Evolutionary conservation across 2,329 filamentous ascomycete species (phyloP).

Genomic region (Penicillium sp.): DNA sequence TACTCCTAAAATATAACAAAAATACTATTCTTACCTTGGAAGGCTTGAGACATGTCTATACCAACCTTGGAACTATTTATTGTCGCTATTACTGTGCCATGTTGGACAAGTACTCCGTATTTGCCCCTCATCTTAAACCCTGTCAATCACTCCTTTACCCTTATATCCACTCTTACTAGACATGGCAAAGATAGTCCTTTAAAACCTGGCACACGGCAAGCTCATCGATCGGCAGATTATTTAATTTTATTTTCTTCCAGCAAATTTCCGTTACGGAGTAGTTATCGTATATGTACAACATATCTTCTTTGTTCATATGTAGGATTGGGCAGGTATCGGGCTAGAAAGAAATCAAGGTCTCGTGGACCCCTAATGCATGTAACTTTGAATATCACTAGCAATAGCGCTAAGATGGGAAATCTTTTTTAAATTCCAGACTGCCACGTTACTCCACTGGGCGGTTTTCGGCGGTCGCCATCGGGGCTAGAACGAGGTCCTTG

Average conservation of each 20-base stretch:
- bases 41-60: conserved; percentile 6
- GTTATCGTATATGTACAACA: too few relatives aligned
- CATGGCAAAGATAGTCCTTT: not conserved
- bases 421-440: conserved; percentile 2
- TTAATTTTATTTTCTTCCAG: not conserved
- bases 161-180: not conserved
- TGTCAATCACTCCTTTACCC: conserved; percentile 11
- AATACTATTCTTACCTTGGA: not conserved
- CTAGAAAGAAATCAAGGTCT: not conserved
- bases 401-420: not conserved
- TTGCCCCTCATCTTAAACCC: conserved; percentile 3
- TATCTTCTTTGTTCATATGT: not conserved
- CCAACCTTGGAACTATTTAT: not conserved
- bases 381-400: conserved; percentile 1
- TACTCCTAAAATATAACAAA: not conserved
- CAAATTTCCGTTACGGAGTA: not conserved
- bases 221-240: conserved; percentile 3
- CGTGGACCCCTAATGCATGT: conserved; percentile 3
- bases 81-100: not conserved
- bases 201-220: not conserved
- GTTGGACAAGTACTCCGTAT: not conserved
- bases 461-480: conserved; percentile 3
- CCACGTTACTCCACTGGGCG: conserved; percentile 11
- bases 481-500: conserved; percentile 8
- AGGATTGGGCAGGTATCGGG: conserved; percentile 4